Evolutionary conservation across 106 monocot species (phyloP).

Genomic region (Apostasia shenzhenica): DNA sequence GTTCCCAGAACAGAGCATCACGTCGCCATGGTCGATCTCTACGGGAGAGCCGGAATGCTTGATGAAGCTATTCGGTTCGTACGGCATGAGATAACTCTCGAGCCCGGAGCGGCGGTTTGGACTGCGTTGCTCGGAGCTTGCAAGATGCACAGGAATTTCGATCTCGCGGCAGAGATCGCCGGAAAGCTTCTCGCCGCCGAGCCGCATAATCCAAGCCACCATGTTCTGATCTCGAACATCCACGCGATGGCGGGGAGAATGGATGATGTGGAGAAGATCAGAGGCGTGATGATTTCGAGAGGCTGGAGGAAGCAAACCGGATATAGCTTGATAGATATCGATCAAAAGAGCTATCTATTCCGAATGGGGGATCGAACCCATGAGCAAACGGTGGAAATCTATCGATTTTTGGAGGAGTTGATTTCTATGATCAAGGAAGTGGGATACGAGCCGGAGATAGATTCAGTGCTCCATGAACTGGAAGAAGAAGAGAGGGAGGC

Average conservation of each 20-base stretch:
- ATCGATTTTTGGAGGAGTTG: constrained; percentile 39
- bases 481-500: constrained; percentile 66
- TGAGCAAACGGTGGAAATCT: constrained; percentile 31
- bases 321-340: constrained; percentile 48
- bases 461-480: constrained; percentile 48
- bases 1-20: constrained; percentile 40
- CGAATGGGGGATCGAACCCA: constrained; percentile 52
- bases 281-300: constrained; percentile 31
- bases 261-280: constrained; percentile 37
- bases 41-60: constrained; percentile 41
- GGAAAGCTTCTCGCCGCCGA: constrained; percentile 29
- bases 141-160: constrained; percentile 41
- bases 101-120: constrained; percentile 32
- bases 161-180: constrained; percentile 36
- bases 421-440: constrained; percentile 21
- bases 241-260: constrained; percentile 38
- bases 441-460: constrained; percentile 41
- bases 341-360: constrained; percentile 27
- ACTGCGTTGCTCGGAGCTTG: constrained; percentile 52
- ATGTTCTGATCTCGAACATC: constrained; percentile 56
- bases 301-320: constrained; percentile 45
- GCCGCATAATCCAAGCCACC: constrained; percentile 42
- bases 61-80: constrained; percentile 30
- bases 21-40: constrained; percentile 63
- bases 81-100: constrained; percentile 10